These are phyloP conservation scores for Leccinum variicolor DNA, from an alignment of 768 basidiomycete genomes.

Conservation along the genomic window DNA sequence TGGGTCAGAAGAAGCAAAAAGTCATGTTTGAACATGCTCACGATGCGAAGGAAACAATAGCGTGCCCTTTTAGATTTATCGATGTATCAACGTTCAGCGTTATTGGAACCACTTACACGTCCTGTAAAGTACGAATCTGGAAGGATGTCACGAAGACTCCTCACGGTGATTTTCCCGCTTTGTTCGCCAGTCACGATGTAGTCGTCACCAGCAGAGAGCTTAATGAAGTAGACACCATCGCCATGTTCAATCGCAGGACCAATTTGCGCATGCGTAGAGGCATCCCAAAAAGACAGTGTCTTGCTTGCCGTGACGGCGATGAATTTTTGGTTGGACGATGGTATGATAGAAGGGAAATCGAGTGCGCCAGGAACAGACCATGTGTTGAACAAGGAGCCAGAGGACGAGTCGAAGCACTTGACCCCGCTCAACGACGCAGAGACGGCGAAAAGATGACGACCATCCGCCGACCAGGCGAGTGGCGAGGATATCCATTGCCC, in stretches of 20 bases:
- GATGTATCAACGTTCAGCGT: too few species aligned
- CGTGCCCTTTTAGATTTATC: background rate
- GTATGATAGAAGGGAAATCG: background rate
- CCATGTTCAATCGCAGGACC: background rate
- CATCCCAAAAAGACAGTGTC: background rate
- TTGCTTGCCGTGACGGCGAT: background rate
- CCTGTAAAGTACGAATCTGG: background rate
- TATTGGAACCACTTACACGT: background rate
- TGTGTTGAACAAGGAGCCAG: background rate
- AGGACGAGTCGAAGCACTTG: background rate
- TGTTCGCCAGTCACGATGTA: background rate
- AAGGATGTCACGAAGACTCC: background rate
- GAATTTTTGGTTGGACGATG: background rate
- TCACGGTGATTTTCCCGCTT: background rate
- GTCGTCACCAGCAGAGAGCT: background rate
- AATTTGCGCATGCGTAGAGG: background rate
- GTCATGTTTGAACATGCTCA: background rate
- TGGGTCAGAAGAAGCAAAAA: background rate
- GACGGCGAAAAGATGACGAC: background rate
- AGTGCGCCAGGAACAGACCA: background rate
- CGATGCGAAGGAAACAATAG: background rate
- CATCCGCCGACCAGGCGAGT: background rate
- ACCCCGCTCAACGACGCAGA: background rate
- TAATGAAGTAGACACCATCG: background rate
- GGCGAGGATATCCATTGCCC: background rate